Evolutionary conservation across 495 filamentous ascomycete genomes (phyloP).

Genomic region (Talaromyces wortmannii): DNA sequence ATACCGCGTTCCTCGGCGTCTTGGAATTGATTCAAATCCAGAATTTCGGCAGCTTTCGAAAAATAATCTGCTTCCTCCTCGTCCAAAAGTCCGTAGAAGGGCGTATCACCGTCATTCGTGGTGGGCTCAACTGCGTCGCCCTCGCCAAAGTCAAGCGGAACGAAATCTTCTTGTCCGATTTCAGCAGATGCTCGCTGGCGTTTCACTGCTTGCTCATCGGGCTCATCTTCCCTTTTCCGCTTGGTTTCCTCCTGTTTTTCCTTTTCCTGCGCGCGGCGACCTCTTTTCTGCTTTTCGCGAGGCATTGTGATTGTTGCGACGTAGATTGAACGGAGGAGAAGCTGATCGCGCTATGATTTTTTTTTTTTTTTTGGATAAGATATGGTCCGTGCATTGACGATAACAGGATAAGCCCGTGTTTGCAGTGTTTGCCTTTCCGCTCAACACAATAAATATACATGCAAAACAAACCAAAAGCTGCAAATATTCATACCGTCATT

Average conservation of each 20-base stretch:
- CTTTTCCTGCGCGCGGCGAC: conserved; percentile 54
- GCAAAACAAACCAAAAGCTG: too few relatives aligned
- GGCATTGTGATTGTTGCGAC: conserved; percentile 23
- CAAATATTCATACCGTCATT: neutral
- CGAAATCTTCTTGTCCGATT: conserved; percentile 13
- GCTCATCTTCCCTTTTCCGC: conserved; percentile 33
- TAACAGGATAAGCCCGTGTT: conserved; percentile 6
- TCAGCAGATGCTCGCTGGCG: conserved; percentile 30
- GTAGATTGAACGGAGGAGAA: neutral
- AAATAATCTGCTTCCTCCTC: conserved; percentile 94
- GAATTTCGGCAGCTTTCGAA: conserved; percentile 74
- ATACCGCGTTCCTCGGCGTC: conserved; percentile 68
- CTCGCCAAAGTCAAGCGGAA: conserved; percentile 24
- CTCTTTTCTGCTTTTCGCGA: conserved; percentile 60
- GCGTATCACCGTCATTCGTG: conserved; percentile 40
- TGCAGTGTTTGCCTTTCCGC: conserved; percentile 8
- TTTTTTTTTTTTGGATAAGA: conserved; percentile 31
- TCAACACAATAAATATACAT: neutral
- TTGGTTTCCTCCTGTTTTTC: conserved; percentile 34
- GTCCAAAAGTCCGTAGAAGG: conserved; percentile 86
- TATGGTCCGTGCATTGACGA: conserved; percentile 29
- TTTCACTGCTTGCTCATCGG: conserved; percentile 30
- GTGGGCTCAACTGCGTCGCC: conserved; percentile 7
- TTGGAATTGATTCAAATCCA: conserved; percentile 81
- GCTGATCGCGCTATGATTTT: neutral